phyloP scores from a whole-genome alignment of 2,329 filamentous ascomycete genomes.

The Emmonsiellopsis sp. region DNA sequence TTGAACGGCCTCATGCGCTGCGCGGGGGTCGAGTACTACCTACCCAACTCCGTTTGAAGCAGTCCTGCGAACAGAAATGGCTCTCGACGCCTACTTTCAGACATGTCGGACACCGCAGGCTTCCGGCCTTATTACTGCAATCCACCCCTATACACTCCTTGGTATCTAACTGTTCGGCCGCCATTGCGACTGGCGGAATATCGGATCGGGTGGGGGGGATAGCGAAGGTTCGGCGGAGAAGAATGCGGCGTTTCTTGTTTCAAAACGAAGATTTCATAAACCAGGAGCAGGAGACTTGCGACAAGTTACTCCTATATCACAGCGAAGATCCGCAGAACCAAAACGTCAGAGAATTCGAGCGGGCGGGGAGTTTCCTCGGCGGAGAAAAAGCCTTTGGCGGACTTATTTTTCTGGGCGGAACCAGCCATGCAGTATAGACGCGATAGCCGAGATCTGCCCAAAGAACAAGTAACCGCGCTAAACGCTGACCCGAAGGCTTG shows the following conservation, averaged over 20 bases:
- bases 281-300: not conserved
- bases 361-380: not conserved
- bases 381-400: not conserved
- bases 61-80: conserved; percentile 96
- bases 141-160: conserved; percentile 64
- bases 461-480: not conserved
- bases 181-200: conserved; percentile 6
- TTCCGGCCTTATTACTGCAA: conserved; percentile 76
- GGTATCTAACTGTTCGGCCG: conserved; percentile 21
- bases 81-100: conserved; percentile 83
- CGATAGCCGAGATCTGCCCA: not conserved
- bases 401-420: not conserved
- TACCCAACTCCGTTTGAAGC: conserved; percentile 99
- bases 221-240: not conserved
- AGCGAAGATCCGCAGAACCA: not conserved
- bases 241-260: not conserved
- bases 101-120: conserved; percentile 89
- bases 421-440: not conserved
- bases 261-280: not conserved
- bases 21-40: conserved; percentile 26
- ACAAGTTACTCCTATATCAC: not conserved
- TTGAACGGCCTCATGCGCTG: conserved; percentile 11
- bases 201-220: too few relatives aligned
- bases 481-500: not conserved
- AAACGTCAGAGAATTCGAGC: not conserved